Conservation (phyloP, 208 protist species). For the Crithidia fasciculata region DNA sequence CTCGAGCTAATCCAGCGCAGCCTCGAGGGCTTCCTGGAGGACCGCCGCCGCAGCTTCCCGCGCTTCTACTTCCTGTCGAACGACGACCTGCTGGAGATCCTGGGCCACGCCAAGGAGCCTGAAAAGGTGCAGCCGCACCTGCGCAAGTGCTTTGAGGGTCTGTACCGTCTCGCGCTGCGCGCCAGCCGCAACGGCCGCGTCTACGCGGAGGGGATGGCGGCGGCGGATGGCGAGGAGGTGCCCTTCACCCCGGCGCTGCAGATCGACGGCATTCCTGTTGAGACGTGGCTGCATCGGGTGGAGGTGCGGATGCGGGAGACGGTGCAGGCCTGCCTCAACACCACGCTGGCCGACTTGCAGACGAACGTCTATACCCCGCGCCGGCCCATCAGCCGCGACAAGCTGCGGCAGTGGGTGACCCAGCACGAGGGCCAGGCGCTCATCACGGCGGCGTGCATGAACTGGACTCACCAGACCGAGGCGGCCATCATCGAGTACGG, state of each 20-base stretch:
- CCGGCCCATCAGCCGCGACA: constrained; percentile 75
- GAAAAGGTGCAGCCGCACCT: constrained; percentile 96
- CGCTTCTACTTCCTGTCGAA: constrained; percentile 99
- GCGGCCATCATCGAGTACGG: constrained; percentile 90
- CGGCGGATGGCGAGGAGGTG: constrained; percentile 95
- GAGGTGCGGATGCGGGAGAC: constrained; percentile 95
- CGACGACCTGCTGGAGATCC: constrained; percentile 97
- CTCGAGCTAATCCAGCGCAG: constrained; percentile 98
- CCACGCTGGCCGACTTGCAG: constrained; percentile 81
- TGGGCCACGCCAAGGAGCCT: constrained; percentile 97
- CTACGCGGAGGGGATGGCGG: constrained; percentile 84
- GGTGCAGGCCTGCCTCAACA: constrained; percentile 84
- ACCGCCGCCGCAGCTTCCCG: constrained; percentile 96
- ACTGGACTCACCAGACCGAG: constrained; percentile 95
- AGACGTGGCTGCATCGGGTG: constrained; percentile 93
- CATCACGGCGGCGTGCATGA: constrained; percentile 96
- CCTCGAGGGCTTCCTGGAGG: constrained; percentile 97
- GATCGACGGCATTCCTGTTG: constrained; percentile 92
- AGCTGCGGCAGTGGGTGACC: constrained; percentile 89
- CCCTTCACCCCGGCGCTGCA: constrained; percentile 85
- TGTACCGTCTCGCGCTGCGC: constrained; percentile 91
- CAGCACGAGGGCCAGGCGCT: constrained; percentile 94
- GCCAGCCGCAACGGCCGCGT: constrained; percentile 66
- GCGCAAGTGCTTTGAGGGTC: constrained; percentile 97
- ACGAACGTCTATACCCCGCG: constrained; percentile 82